Conservation (phyloP, 1,139 yeast species). For the Scheffersomyces cryptocercus region DNA sequence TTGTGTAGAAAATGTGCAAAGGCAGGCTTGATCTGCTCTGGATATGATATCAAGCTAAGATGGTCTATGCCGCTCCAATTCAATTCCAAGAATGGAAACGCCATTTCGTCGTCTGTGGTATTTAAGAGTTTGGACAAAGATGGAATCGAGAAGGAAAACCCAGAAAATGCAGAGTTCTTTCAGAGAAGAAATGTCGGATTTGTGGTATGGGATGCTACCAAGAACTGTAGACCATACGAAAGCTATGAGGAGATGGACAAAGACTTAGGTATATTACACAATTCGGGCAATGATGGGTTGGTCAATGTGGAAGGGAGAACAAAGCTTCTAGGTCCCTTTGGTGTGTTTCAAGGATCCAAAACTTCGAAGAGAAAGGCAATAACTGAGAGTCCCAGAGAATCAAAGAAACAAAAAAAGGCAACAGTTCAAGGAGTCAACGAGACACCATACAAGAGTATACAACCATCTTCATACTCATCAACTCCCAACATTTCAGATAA, state of each 20-base stretch:
- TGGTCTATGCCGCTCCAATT: conserved; percentile 68
- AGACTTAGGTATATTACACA: conserved; percentile 63
- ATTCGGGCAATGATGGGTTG: conserved; percentile 44
- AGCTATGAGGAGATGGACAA: conserved; percentile 82
- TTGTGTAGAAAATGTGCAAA: conserved; percentile 43
- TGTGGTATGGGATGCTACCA: conserved; percentile 58
- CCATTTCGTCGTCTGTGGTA: conserved; percentile 26
- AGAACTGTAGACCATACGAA: conserved; percentile 50
- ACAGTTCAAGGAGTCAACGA: background rate
- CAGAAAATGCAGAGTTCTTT: conserved; percentile 40
- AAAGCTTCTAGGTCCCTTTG: conserved; percentile 75
- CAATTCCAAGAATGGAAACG: conserved; percentile 31
- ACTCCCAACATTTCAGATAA: background rate
- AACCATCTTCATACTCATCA: background rate
- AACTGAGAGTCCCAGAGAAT: background rate
- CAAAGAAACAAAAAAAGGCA: background rate
- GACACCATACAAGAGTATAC: background rate
- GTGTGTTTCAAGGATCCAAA: conserved; percentile 52
- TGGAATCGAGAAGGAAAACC: conserved; percentile 11
- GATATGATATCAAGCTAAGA: conserved; percentile 76
- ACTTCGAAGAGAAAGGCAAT: background rate
- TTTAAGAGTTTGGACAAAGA: conserved; percentile 17
- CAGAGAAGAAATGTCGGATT: conserved; percentile 77
- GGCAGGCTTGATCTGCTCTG: conserved; percentile 67
- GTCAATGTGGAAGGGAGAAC: conserved; percentile 46